Percentiles rank a stretch among this genome's conserved stretches.
phyloP scores from a whole-genome alignment of 1,284 basidiomycete species.

The Microbotryum lychnidis-dioicae region DNA sequence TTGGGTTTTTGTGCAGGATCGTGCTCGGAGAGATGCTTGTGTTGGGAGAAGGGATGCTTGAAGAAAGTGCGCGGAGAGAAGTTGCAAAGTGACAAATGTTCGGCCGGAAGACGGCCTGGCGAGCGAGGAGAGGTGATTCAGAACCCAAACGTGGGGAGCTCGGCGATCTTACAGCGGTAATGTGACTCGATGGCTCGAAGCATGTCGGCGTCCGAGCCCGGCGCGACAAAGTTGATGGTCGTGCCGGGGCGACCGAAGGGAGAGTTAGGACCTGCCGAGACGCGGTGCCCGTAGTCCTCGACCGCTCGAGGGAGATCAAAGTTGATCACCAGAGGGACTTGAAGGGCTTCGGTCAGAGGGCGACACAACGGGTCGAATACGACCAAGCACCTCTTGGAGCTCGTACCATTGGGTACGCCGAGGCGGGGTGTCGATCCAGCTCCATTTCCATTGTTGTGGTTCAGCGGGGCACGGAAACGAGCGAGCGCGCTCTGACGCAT shows the following conservation, averaged over 20 bases:
- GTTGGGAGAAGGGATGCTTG: too few relatives aligned
- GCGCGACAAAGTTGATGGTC: conserved; percentile 33
- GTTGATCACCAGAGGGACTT: conserved; percentile 35
- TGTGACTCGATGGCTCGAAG: conserved; percentile 31
- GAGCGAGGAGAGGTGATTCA: too few relatives aligned
- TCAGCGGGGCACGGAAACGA: conserved; percentile 26
- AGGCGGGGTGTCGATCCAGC: conserved; percentile 4
- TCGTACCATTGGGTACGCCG: conserved; percentile 8
- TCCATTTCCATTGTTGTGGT: too few relatives aligned
- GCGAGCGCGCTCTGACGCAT: conserved; percentile 27
- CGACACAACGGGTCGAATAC: conserved; percentile 33
- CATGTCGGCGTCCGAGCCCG: conserved; percentile 29
- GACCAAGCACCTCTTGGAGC: conserved; percentile 31
- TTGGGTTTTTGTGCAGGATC: too few relatives aligned
- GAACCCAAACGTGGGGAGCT: conserved; percentile 14
- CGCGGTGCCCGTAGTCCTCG: conserved; percentile 32
- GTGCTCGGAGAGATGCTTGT: too few relatives aligned
- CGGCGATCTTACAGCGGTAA: conserved; percentile 26
- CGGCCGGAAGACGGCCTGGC: too few relatives aligned
- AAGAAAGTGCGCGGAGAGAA: too few relatives aligned
- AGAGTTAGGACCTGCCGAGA: conserved; percentile 27
- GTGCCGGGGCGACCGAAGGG: conserved; percentile 24
- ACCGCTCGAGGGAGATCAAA: conserved; percentile 34
- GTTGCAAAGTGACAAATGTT: too few relatives aligned
- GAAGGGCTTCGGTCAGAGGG: conserved; percentile 28